These are phyloP conservation scores for Spathaspora girioi DNA, from an alignment of 805 yeast species.

Conservation along the genomic window DNA sequence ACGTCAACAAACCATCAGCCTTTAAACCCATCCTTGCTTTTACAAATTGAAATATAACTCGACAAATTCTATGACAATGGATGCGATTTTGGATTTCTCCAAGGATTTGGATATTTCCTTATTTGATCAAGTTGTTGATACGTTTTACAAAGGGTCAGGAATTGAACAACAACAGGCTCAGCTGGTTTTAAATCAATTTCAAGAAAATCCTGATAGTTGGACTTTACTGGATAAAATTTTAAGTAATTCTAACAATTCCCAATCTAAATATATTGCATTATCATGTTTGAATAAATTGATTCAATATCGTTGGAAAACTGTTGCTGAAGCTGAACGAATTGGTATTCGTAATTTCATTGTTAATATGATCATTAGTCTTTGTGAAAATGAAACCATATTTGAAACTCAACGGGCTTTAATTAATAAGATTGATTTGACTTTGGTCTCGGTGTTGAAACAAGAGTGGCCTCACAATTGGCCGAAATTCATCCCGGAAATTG, in stretches of 20 bases:
- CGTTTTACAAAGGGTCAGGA: conserved; percentile 75
- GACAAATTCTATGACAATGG: conserved; percentile 49
- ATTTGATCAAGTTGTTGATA: conserved; percentile 79
- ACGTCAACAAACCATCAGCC: neutral
- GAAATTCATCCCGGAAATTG: conserved; percentile 89
- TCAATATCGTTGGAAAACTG: conserved; percentile 87
- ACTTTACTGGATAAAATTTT: conserved; percentile 86
- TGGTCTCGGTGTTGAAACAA: conserved; percentile 91
- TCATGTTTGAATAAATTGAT: conserved; percentile 87
- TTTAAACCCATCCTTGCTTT: neutral
- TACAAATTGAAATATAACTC: neutral
- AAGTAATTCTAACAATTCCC: conserved; percentile 73
- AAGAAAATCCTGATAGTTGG: conserved; percentile 96
- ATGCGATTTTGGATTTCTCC: conserved; percentile 79
- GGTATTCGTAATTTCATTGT: conserved; percentile 94
- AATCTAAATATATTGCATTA: conserved; percentile 88
- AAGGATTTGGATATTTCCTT: conserved; percentile 68
- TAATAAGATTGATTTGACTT: conserved; percentile 88
- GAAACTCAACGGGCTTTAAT: conserved; percentile 74
- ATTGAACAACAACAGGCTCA: conserved; percentile 72
- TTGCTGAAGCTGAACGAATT: conserved; percentile 82
- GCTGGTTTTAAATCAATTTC: conserved; percentile 70
- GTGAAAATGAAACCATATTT: conserved; percentile 77
- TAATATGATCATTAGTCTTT: conserved; percentile 86
- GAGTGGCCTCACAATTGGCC: conserved; percentile 99